Conservation (phyloP, 805 yeast species). For the Schwanniomyces polymorphus region DNA sequence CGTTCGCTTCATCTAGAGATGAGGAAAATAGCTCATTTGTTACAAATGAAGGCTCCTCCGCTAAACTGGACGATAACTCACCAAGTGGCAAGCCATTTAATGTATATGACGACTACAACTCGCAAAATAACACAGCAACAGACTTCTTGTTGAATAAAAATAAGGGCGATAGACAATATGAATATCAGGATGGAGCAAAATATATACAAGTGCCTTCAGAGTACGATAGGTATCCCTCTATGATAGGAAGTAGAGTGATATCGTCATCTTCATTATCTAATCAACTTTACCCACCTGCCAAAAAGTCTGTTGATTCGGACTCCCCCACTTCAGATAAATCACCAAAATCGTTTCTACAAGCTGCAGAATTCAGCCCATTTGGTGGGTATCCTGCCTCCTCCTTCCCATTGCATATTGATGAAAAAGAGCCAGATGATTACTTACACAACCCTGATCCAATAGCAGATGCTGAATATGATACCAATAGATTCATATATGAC, state of each 20-base stretch:
- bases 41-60: slow-evolving; percentile 5
- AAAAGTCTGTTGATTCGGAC: slow-evolving; percentile 13
- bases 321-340: slow-evolving; percentile 19
- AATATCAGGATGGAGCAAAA: slow-evolving; percentile 8
- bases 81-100: slow-evolving; percentile 10
- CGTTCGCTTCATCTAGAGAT: slow-evolving; percentile 8
- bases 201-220: slow-evolving; percentile 48
- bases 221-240: slow-evolving; percentile 68
- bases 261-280: slow-evolving; percentile 44
- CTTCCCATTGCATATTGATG: slow-evolving; percentile 88
- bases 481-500: slow-evolving; percentile 63
- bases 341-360: slow-evolving; percentile 41
- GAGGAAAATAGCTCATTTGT: slow-evolving; percentile 8
- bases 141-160: slow-evolving; percentile 9
- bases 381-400: slow-evolving; percentile 96
- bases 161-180: too few species aligned
- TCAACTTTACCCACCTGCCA: slow-evolving; percentile 10
- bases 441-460: slow-evolving; percentile 96
- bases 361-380: slow-evolving; percentile 78
- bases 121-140: slow-evolving; percentile 36
- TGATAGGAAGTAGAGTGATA: slow-evolving; percentile 56
- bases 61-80: slow-evolving; percentile 7
- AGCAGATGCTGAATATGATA: slow-evolving; percentile 83
- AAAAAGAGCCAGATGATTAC: slow-evolving; percentile 93
- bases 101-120: slow-evolving; percentile 42